phyloP scores from a whole-genome alignment of 805 yeast species.

The Ogataea pilisensis region DNA sequence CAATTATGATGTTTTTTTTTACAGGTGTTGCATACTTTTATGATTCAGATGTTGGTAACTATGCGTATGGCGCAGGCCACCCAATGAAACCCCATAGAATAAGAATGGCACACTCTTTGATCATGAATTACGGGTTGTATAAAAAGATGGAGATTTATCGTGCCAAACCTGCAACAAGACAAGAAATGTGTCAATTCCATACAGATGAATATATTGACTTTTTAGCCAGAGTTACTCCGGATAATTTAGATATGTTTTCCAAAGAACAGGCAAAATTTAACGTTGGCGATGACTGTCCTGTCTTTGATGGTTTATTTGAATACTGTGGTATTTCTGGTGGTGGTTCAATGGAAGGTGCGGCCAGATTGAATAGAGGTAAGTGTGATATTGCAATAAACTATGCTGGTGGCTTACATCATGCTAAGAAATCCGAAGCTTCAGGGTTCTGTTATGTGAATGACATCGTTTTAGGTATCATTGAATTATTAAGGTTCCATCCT shows the following conservation, averaged over 20 bases:
- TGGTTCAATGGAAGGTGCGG: conserved; percentile 87
- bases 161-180: conserved; percentile 96
- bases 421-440: conserved; percentile 83
- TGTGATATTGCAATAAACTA: conserved; percentile 91
- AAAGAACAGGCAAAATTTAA: conserved; percentile 90
- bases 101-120: conserved; percentile 96
- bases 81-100: conserved; percentile 99
- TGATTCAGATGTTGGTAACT: conserved; percentile 93
- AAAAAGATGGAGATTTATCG: conserved; percentile 96
- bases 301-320: conserved; percentile 73
- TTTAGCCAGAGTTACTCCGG: conserved; percentile 85
- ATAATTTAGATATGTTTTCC: conserved; percentile 78
- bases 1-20: conserved; percentile 12
- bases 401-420: conserved; percentile 93
- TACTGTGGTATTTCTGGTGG: conserved; percentile 81
- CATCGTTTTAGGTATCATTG: conserved; percentile 79
- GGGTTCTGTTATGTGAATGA: conserved; percentile 92
- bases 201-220: conserved; percentile 97
- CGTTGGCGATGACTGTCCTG: conserved; percentile 93
- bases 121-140: conserved; percentile 95
- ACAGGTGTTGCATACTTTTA: conserved; percentile 71
- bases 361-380: conserved; percentile 73
- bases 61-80: conserved; percentile 97
- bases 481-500: conserved; percentile 75
- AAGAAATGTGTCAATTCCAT: conserved; percentile 97